Evolutionary conservation across 176 grass and related monocot species (phyloP), one percentile per base, ranked within the genome.

Genomic region (Ananas comosus): DNA sequence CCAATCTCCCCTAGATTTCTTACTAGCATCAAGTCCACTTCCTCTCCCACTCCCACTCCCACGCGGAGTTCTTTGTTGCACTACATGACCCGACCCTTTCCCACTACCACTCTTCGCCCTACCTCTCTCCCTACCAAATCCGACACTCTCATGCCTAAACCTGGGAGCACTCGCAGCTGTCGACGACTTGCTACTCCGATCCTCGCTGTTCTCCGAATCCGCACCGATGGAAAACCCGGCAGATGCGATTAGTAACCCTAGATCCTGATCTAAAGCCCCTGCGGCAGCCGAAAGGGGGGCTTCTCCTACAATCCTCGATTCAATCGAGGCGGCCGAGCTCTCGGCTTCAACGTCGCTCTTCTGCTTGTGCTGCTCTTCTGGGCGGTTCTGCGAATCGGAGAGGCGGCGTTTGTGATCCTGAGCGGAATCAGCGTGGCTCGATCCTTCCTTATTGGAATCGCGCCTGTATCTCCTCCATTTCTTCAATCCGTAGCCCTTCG

Each of bases 191-290:
- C 88, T 85, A 73, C 73, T 81, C 64, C 77, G n/a, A 72, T 87
- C 81, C 64, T 96, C 88, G 70, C 86, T 83, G 68, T 82, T 81
- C 49, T 82, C 78, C n/a, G 88, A 88, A 29, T 96, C 85, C 0
- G 84, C 68, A 24, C 88, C 92, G 11, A 92, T 56, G 4, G 81
- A 72, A 74, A 96, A 96, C 1, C 82, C 79, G 22, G 67, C 9
- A 78, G 78, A 69, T 3, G 67, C 56, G 61, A 80, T 64, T 58
- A 88, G 50, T 21, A 76, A 16, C 66, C 76, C 67, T 49, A 83
- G 85, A 16, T 70, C 74, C 50, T 70, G 74, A 51, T 77, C 75
- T 28, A 86, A 73, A 52, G 69, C 48, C 66, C n/a, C 33, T 4
- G 83, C 68, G 48, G 77, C 74, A 13, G 48, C 63, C 50, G 83